A percentile compares a stretch with the other conserved stretches of the same genome.
Conservation (phyloP, 257 asterid genomes). For the Marsdenia floribunda region DNA sequence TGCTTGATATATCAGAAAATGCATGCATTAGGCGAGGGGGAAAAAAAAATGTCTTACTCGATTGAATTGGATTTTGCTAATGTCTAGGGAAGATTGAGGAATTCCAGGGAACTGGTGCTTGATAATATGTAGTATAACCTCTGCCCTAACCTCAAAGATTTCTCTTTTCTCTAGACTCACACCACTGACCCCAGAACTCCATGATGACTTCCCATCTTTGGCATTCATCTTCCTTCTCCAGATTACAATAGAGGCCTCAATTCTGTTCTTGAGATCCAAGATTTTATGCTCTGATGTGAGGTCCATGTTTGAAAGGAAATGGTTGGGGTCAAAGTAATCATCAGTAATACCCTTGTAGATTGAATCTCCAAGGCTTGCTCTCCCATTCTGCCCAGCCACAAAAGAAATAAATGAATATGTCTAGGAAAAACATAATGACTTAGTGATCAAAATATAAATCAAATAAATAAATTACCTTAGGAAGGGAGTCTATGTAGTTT, state of each 20-base stretch:
- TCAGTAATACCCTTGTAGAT: slow-evolving; percentile 80
- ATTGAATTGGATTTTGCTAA: slow-evolving; percentile 75
- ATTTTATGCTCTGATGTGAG: slow-evolving; percentile 78
- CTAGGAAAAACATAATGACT: too few relatives aligned
- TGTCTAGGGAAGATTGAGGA: slow-evolving; percentile 78
- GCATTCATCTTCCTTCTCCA: slow-evolving; percentile 82
- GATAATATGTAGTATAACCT: slow-evolving; percentile 51
- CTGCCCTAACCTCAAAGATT: slow-evolving; percentile 78
- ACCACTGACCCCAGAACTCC: slow-evolving; percentile 67
- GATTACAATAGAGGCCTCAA: slow-evolving; percentile 82
- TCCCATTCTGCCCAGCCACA: slow-evolving; percentile 54
- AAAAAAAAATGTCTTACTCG: slow-evolving; percentile 32
- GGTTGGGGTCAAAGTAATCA: slow-evolving; percentile 65
- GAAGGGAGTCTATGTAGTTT: slow-evolving; percentile 75
- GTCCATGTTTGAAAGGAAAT: slow-evolving; percentile 53
- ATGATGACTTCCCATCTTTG: slow-evolving; percentile 68
- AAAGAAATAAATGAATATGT: not conserved
- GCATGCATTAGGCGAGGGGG: too few relatives aligned
- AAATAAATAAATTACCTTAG: slow-evolving; percentile 48
- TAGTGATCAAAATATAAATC: not conserved
- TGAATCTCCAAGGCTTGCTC: slow-evolving; percentile 77
- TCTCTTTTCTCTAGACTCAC: slow-evolving; percentile 85
- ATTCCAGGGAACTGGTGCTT: slow-evolving; percentile 81
- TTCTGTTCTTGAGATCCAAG: slow-evolving; percentile 73
- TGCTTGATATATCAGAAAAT: not conserved